A percentile compares a stretch with the other conserved stretches of the same genome.
Evolutionary conservation across 306 rosid genomes (phyloP).

Genomic region (Astragalus membranaceus): DNA sequence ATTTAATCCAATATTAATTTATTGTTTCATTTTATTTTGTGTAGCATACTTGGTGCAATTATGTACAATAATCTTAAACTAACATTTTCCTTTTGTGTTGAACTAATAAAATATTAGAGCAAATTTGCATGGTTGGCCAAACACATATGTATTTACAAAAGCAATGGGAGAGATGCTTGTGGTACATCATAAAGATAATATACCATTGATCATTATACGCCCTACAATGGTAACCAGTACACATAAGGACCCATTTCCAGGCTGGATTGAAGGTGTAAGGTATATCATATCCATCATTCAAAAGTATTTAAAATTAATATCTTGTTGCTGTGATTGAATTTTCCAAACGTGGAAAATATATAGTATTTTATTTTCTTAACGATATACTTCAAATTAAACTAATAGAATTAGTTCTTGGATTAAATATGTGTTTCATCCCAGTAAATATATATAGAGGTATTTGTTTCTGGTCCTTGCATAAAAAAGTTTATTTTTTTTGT

Average conservation of each 20-base stretch:
- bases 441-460: too few species aligned
- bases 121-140: slow-evolving; percentile 40
- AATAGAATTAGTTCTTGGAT: too few species aligned
- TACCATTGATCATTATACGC: slow-evolving; percentile 6
- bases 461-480: too few species aligned
- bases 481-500: too few species aligned
- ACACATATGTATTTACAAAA: slow-evolving; percentile 21
- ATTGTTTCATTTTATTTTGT: too few species aligned
- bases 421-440: too few species aligned
- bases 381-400: too few species aligned
- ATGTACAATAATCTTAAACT: neutral
- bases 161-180: neutral
- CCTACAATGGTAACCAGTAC: slow-evolving; percentile 2
- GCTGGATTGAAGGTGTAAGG: slow-evolving; percentile 12
- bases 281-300: neutral
- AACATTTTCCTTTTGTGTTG: neutral
- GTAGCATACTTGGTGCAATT: neutral
- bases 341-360: too few species aligned
- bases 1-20: neutral
- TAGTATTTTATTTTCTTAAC: too few species aligned
- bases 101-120: slow-evolving; percentile 9
- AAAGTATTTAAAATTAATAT: too few species aligned
- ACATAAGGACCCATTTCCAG: neutral
- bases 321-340: too few species aligned
- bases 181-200: neutral